A percentile compares a stretch with the other conserved stretches of the same genome.
These are phyloP conservation scores for Mycena indigotica DNA, from an alignment of 768 basidiomycete species.

Conservation along the genomic window DNA sequence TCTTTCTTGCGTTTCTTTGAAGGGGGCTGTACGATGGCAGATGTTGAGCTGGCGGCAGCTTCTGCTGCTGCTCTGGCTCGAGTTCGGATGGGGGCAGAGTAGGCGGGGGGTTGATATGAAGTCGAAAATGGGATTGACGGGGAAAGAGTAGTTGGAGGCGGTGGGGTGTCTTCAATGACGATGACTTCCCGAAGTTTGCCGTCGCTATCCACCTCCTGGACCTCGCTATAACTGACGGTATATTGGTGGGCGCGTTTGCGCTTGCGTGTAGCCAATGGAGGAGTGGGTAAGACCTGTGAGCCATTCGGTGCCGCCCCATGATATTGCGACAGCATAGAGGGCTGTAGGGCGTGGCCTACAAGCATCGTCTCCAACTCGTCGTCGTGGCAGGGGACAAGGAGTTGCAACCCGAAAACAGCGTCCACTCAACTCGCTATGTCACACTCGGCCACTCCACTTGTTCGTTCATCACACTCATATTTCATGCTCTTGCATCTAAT, in stretches of 20 bases:
- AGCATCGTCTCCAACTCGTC: conserved; percentile 69
- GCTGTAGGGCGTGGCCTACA: conserved; percentile 66
- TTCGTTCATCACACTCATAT: background rate
- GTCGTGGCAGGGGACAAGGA: conserved; percentile 37
- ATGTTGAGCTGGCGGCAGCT: conserved; percentile 72
- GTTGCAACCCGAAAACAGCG: background rate
- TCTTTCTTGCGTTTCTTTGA: conserved; percentile 87
- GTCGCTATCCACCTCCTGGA: conserved; percentile 80
- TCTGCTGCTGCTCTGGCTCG: conserved; percentile 86
- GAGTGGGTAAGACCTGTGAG: conserved; percentile 72
- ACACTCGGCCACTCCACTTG: background rate
- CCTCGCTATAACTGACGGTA: conserved; percentile 85
- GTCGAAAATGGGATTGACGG: conserved; percentile 76
- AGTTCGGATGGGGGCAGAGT: conserved; percentile 77
- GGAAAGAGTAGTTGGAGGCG: conserved; percentile 72
- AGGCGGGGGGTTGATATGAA: conserved; percentile 78
- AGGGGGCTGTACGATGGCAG: conserved; percentile 65
- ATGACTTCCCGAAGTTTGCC: conserved; percentile 84
- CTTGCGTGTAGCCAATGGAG: conserved; percentile 72
- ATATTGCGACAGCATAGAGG: conserved; percentile 66
- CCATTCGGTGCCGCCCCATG: conserved; percentile 51
- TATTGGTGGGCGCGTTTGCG: conserved; percentile 81
- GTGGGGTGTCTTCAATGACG: conserved; percentile 90
- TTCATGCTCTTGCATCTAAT: background rate
- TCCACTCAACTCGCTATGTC: background rate